These are phyloP conservation scores for Acacia crassicarpa DNA, from an alignment of 306 rosid species.

Conservation along the genomic window DNA sequence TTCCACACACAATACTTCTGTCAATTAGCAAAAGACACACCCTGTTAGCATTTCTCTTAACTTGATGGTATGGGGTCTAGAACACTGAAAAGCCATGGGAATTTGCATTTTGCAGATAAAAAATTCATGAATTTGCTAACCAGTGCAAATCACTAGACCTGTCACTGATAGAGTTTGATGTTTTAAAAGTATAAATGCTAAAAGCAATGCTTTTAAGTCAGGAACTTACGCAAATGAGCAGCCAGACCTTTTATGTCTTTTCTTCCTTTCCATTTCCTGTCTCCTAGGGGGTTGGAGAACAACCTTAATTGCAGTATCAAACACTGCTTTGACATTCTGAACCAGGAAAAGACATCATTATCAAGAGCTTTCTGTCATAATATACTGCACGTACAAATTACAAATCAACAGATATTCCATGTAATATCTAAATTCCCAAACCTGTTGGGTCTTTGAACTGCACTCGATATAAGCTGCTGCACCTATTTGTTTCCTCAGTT, in stretches of 20 bases:
- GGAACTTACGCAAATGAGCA: conserved; percentile 82
- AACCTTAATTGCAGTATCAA: conserved; percentile 96
- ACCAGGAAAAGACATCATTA: conserved; percentile 28
- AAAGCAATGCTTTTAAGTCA: background rate
- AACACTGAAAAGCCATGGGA: background rate
- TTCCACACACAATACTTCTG: conserved; percentile 86
- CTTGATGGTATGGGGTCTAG: background rate
- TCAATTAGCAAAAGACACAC: background rate
- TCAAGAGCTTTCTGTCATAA: conserved; percentile 12
- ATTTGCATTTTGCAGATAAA: conserved; percentile 9
- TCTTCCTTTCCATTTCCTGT: conserved; percentile 77
- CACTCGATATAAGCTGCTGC: conserved; percentile 97
- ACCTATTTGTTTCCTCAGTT: conserved; percentile 94
- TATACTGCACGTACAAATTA: background rate
- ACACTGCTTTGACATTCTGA: conserved; percentile 95
- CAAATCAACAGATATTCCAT: background rate
- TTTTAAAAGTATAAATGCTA: background rate
- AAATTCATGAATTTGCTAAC: conserved; percentile 1
- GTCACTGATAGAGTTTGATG: background rate
- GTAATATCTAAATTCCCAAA: background rate
- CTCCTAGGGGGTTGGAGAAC: conserved; percentile 97
- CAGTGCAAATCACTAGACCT: background rate
- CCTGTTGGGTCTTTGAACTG: conserved; percentile 99
- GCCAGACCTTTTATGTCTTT: conserved; percentile 67
- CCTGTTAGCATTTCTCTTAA: conserved; percentile 22